These are phyloP conservation scores for Blastomyces parvus DNA, from an alignment of 2,329 filamentous ascomycete species.

Conservation along the genomic window DNA sequence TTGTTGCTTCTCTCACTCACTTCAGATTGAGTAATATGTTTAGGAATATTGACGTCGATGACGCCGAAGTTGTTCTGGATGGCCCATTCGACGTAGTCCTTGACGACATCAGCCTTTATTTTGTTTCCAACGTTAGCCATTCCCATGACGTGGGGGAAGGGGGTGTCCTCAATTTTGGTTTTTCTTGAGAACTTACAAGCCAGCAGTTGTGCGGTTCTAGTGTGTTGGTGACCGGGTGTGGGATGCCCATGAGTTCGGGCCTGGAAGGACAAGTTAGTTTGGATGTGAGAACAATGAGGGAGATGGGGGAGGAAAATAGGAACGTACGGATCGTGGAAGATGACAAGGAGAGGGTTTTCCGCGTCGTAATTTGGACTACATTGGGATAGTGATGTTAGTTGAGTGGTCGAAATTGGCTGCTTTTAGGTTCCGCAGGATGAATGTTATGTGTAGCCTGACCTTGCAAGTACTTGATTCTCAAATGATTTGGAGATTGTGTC, in stretches of 20 bases:
- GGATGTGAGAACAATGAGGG: slow-evolving; percentile 10
- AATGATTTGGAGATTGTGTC: slow-evolving; percentile 65
- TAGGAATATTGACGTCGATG: slow-evolving; percentile 85
- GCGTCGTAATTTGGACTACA: slow-evolving; percentile 54
- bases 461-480: slow-evolving; percentile 77
- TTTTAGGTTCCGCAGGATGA: background rate
- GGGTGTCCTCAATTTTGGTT: slow-evolving; percentile 3
- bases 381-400: background rate
- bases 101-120: slow-evolving; percentile 65
- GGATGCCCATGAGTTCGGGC: slow-evolving; percentile 60
- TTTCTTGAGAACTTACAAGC: slow-evolving; percentile 53
- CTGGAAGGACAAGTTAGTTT: slow-evolving; percentile 31
- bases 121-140: slow-evolving; percentile 32
- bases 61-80: slow-evolving; percentile 66
- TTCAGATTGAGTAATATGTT: slow-evolving; percentile 57
- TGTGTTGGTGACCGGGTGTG: slow-evolving; percentile 59
- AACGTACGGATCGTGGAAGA: slow-evolving; percentile 82
- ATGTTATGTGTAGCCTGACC: slow-evolving; percentile 36
- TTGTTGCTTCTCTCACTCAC: slow-evolving; percentile 32
- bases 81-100: slow-evolving; percentile 78
- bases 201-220: slow-evolving; percentile 78
- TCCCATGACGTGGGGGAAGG: background rate
- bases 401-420: background rate
- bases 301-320: background rate
- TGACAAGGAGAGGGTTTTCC: slow-evolving; percentile 62